A percentile compares a stretch with the other conserved stretches of the same genome.
Evolutionary conservation across 2,329 filamentous ascomycete species (phyloP).

Genomic region (Corynespora cassiicola): DNA sequence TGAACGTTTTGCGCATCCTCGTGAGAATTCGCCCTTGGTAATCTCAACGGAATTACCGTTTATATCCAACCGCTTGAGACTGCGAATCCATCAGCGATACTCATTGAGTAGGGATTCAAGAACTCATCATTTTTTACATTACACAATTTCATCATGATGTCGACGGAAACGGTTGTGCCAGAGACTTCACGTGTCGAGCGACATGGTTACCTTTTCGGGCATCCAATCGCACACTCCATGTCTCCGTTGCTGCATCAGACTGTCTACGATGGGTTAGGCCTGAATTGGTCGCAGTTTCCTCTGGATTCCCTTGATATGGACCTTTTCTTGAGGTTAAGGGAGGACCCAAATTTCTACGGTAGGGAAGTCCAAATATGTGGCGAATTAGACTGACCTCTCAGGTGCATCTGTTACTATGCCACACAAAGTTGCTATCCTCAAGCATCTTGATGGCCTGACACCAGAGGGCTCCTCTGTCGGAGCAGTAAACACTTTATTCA

Average conservation of each 20-base stretch:
- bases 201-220: conserved; percentile 63
- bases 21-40: too few species aligned
- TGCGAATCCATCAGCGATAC: too few species aligned
- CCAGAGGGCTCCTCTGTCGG: conserved; percentile 75
- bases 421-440: conserved; percentile 78
- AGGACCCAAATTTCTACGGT: conserved; percentile 69
- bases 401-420: conserved; percentile 83
- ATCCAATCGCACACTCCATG: conserved; percentile 63
- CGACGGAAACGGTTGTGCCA: conserved; percentile 17
- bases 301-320: conserved; percentile 54
- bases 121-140: too few species aligned
- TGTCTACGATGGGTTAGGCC: conserved; percentile 57
- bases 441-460: conserved; percentile 75
- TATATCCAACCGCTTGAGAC: too few species aligned
- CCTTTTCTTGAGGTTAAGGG: conserved; percentile 56
- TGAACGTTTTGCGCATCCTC: too few species aligned
- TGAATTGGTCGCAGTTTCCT: conserved; percentile 60
- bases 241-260: conserved; percentile 63
- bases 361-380: too few species aligned
- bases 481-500: conserved; percentile 80
- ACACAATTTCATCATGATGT: conserved; percentile 13
- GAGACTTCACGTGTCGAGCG: conserved; percentile 41
- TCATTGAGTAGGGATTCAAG: too few species aligned
- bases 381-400: conserved; percentile 30
- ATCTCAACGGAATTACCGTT: too few species aligned